Percentiles rank a stretch among this genome's conserved stretches.
These are phyloP conservation scores for Dipteronia sinensis DNA, from an alignment of 345 rosid genomes.

Conservation along the genomic window DNA sequence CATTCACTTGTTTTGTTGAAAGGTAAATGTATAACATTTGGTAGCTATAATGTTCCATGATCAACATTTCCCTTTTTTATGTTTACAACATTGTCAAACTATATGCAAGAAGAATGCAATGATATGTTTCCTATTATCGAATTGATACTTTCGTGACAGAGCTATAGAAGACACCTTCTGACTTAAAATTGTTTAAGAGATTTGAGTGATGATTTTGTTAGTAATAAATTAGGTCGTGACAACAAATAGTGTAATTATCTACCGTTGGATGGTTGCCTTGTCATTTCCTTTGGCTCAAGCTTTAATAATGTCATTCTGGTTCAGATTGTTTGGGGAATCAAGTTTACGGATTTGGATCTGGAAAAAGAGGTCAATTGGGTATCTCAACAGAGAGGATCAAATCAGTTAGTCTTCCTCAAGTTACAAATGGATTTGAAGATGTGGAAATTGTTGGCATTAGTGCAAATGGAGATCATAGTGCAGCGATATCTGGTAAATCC, in stretches of 20 bases:
- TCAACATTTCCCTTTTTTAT: background rate
- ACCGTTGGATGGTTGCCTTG: background rate
- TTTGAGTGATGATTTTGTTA: too few relatives aligned
- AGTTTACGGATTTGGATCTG: conserved; percentile 80
- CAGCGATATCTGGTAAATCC: conserved; percentile 68
- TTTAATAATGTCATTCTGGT: conserved; percentile 8
- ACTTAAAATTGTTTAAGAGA: too few relatives aligned
- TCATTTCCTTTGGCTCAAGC: background rate
- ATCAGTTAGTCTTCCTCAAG: conserved; percentile 55
- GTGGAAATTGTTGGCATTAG: conserved; percentile 46
- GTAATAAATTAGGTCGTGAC: background rate
- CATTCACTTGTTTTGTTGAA: conserved; percentile 79
- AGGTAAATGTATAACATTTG: conserved; percentile 46
- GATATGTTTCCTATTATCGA: background rate
- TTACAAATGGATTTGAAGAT: conserved; percentile 53
- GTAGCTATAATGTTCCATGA: background rate
- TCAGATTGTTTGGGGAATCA: conserved; percentile 43
- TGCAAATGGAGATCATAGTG: conserved; percentile 91
- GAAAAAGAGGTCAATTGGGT: conserved; percentile 90
- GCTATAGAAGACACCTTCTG: conserved; percentile 1
- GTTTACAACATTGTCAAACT: background rate
- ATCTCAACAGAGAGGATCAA: conserved; percentile 40
- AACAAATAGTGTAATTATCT: background rate
- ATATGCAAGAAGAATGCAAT: background rate
- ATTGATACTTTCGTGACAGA: conserved; percentile 14